A percentile compares a stretch with the other conserved stretches of the same genome.
Evolutionary conservation across 1,284 basidiomycete species (phyloP).

Genomic region (Microbotryum violaceum): DNA sequence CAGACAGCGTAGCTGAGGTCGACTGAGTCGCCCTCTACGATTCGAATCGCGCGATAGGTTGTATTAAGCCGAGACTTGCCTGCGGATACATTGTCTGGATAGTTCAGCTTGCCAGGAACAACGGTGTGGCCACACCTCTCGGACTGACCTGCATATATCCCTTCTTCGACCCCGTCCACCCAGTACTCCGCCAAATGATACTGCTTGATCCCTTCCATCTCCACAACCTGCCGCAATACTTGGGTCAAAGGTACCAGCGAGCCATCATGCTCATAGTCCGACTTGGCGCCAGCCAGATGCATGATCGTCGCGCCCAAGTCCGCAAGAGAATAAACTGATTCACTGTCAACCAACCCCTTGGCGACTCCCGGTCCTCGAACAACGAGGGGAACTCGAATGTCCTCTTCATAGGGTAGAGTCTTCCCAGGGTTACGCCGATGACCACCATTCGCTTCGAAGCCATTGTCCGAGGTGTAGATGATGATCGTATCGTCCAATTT

Average conservation of each 20-base stretch:
- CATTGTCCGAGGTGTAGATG: conserved; percentile 40
- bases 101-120: too few species aligned
- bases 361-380: conserved; percentile 35
- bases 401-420: conserved; percentile 39
- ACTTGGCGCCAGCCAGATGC: conserved; percentile 36
- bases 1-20: conserved; percentile 37
- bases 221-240: neutral
- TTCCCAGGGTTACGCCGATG: conserved; percentile 40
- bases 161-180: conserved; percentile 36
- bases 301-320: conserved; percentile 39
- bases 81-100: too few species aligned
- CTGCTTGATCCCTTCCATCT: conserved; percentile 3
- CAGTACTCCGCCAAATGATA: conserved; percentile 38
- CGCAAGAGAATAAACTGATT: conserved; percentile 34
- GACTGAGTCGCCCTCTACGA: conserved; percentile 31
- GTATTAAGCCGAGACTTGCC: conserved; percentile 20
- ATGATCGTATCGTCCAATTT: conserved; percentile 39
- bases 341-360: conserved; percentile 26
- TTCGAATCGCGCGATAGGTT: conserved; percentile 37
- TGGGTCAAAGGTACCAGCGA: conserved; percentile 31
- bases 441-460: conserved; percentile 35
- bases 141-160: conserved; percentile 28
- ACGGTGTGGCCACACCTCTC: too few species aligned
- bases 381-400: conserved; percentile 29
- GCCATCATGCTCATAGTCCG: conserved; percentile 37